Conservation (phyloP, 1,139 yeast species). For the Pichia sp. region DNA sequence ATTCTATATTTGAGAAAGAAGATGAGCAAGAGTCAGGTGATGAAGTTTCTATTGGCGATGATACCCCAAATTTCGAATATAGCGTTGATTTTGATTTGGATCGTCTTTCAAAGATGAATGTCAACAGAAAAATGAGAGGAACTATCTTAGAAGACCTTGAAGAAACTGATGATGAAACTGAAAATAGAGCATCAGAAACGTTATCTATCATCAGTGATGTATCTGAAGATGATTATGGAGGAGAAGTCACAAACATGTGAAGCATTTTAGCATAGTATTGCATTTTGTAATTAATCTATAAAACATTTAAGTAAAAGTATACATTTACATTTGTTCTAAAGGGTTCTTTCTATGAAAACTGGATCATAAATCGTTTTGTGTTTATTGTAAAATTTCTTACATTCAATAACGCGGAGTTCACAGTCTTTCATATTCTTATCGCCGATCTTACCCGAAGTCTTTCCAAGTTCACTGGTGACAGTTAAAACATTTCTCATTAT, state of each 20-base stretch:
- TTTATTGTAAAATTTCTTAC: conserved; percentile 30
- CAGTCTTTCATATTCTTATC: conserved; percentile 39
- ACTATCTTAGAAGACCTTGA: conserved; percentile 15
- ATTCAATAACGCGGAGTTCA: conserved; percentile 38
- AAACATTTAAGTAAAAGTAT: neutral
- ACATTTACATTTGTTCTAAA: neutral
- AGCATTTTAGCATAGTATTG: neutral
- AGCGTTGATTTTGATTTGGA: conserved; percentile 22
- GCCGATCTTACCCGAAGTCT: conserved; percentile 35
- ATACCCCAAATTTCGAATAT: conserved; percentile 16
- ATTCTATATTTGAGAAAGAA: conserved; percentile 17
- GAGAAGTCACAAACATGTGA: conserved; percentile 14
- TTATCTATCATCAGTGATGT: neutral
- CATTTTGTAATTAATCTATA: neutral
- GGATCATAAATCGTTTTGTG: conserved; percentile 22
- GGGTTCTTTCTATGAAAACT: conserved; percentile 5
- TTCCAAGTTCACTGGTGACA: conserved; percentile 37
- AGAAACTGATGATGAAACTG: conserved; percentile 9
- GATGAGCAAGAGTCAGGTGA: neutral
- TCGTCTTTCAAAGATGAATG: conserved; percentile 14
- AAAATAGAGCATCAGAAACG: neutral
- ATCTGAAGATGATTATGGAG: conserved; percentile 25
- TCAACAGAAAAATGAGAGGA: conserved; percentile 10
- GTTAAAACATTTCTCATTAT: conserved; percentile 47
- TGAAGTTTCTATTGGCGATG: conserved; percentile 12